phyloP scores from a whole-genome alignment of 768 basidiomycete genomes.

The Suillus cothurnatus region DNA sequence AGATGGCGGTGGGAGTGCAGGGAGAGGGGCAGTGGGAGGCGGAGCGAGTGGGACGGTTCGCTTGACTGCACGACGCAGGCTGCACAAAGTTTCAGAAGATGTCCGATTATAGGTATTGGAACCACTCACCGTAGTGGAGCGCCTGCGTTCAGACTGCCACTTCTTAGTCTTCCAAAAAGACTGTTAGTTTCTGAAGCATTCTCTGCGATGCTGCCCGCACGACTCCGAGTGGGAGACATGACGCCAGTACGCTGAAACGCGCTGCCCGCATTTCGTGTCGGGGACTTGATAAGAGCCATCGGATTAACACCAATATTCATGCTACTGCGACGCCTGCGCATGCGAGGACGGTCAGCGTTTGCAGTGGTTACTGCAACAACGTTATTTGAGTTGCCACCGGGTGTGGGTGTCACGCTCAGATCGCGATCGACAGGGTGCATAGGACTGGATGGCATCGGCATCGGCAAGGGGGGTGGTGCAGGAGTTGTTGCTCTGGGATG shows the following conservation, averaged over 20 bases:
- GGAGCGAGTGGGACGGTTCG: conserved; percentile 26
- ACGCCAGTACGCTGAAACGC: conserved; percentile 52
- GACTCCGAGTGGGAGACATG: conserved; percentile 40
- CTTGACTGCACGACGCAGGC: conserved; percentile 44
- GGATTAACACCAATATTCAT: conserved; percentile 56
- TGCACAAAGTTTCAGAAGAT: conserved; percentile 21
- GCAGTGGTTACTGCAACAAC: conserved; percentile 29
- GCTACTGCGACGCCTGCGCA: conserved; percentile 66
- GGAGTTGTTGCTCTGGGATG: conserved; percentile 28
- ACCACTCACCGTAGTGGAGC: conserved; percentile 36
- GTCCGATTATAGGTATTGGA: conserved; percentile 4
- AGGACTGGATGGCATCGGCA: conserved; percentile 19
- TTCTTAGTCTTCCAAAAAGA: conserved; percentile 54
- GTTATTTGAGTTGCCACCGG: conserved; percentile 22
- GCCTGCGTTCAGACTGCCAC: conserved; percentile 49
- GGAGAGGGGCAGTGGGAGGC: conserved; percentile 32
- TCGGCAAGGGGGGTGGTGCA: conserved; percentile 27
- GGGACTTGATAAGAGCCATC: conserved; percentile 60
- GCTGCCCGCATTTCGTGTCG: conserved; percentile 49
- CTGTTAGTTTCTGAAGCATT: conserved; percentile 42
- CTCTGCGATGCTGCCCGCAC: conserved; percentile 47
- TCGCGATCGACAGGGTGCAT: conserved; percentile 39
- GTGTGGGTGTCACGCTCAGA: conserved; percentile 40
- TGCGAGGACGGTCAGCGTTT: conserved; percentile 40
- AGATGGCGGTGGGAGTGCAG: conserved; percentile 26